A percentile compares a stretch with the other conserved stretches of the same genome.
These are phyloP conservation scores for Alnus rubra DNA, from an alignment of 306 rosid genomes.

Conservation along the genomic window DNA sequence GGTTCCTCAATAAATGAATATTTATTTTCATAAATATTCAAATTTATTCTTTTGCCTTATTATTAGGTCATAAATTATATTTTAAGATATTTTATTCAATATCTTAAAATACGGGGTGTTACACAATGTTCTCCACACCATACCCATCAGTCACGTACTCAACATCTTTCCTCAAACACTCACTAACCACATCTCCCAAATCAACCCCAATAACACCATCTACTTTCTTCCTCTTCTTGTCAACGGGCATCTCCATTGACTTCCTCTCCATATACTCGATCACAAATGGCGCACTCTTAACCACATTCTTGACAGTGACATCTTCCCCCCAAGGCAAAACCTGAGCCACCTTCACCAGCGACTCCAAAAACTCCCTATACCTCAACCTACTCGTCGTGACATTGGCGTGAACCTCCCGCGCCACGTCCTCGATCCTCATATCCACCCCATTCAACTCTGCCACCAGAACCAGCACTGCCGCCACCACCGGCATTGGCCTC, in stretches of 20 bases:
- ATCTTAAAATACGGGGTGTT: no score
- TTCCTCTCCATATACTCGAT: conserved; percentile 77
- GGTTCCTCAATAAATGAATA: no score
- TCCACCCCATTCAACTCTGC: conserved; percentile 57
- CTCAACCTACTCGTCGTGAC: conserved; percentile 59
- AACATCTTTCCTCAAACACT: conserved; percentile 43
- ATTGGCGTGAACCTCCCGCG: conserved; percentile 54
- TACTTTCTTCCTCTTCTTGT: conserved; percentile 31
- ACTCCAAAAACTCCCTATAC: conserved; percentile 61
- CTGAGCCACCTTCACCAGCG: conserved; percentile 69
- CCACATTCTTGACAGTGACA: conserved; percentile 57
- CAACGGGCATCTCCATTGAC: conserved; percentile 47
- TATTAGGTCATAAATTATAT: no score
- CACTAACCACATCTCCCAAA: conserved; percentile 52
- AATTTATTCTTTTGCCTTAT: no score
- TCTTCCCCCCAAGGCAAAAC: conserved; percentile 89
- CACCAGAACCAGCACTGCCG: conserved; percentile 65
- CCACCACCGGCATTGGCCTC: conserved; percentile 70
- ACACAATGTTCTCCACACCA: conserved; percentile 3
- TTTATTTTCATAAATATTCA: no score
- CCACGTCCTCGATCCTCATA: conserved; percentile 49
- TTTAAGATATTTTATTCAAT: no score
- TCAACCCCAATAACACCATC: conserved; percentile 37
- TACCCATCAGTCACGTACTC: conserved; percentile 28
- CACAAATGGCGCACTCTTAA: conserved; percentile 60